Conservation (phyloP, 2,329 filamentous ascomycete species). For the Colletotrichum sp. region DNA sequence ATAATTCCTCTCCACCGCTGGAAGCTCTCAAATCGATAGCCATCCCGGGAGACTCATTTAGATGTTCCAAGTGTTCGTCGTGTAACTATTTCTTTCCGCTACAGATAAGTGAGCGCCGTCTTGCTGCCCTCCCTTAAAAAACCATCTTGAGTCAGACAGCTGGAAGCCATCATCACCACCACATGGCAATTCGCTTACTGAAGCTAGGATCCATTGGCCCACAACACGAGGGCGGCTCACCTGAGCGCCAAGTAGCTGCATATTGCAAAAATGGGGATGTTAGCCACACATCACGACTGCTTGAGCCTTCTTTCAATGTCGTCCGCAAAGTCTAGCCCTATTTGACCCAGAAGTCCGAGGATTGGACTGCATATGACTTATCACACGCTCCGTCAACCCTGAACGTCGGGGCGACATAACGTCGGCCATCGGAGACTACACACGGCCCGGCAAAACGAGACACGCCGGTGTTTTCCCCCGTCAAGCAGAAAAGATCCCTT, state of each 20-base stretch:
- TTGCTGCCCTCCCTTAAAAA: background rate
- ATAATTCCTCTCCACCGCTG: background rate
- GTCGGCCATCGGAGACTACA: background rate
- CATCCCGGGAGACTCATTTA: accelerated
- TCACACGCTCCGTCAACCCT: background rate
- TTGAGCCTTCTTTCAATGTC: background rate
- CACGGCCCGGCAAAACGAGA: background rate
- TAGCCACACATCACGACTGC: background rate
- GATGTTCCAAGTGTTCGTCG: background rate
- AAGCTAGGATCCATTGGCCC: background rate
- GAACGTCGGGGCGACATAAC: background rate
- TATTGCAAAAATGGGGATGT: background rate
- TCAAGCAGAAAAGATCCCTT: background rate
- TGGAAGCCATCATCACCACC: background rate
- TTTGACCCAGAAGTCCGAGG: background rate
- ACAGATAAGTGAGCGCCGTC: accelerated
- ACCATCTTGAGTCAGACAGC: background rate
- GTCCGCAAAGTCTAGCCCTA: background rate
- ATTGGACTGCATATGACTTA: background rate
- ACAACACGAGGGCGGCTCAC: background rate
- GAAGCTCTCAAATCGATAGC: background rate
- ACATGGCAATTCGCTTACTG: background rate
- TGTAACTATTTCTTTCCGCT: background rate
- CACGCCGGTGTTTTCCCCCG: background rate
- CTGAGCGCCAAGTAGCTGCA: background rate